phyloP scores from a whole-genome alignment of 495 filamentous ascomycete genomes.

The Penicillium roqueforti region DNA sequence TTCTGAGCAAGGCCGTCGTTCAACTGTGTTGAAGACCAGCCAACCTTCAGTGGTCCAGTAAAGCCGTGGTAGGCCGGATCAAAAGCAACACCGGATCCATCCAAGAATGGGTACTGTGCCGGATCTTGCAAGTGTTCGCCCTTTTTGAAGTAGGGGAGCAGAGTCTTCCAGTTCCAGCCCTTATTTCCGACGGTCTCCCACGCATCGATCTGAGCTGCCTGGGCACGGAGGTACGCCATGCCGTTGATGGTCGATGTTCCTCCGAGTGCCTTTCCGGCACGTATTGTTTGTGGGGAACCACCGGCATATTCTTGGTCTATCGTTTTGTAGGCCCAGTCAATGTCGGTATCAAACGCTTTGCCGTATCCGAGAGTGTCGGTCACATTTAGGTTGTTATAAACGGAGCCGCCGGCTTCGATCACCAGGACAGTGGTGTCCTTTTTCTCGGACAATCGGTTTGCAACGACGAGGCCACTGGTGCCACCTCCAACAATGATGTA shows the following conservation, averaged over 20 bases:
- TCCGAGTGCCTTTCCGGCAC: conserved; percentile 49
- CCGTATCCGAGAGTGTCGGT: conserved; percentile 39
- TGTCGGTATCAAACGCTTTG: conserved; percentile 38
- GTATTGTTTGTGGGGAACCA: conserved; percentile 30
- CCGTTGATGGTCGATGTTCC: conserved; percentile 54
- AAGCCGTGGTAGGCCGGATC: conserved; percentile 23
- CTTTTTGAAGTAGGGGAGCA: conserved; percentile 30
- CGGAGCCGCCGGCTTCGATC: conserved; percentile 53
- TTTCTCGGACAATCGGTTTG: conserved; percentile 50
- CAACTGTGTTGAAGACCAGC: conserved; percentile 19
- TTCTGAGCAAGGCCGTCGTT: conserved; percentile 22
- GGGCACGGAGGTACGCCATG: conserved; percentile 26
- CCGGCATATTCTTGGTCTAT: conserved; percentile 40
- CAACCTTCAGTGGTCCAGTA: conserved; percentile 25
- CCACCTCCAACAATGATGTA: conserved; percentile 52
- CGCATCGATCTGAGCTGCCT: conserved; percentile 23
- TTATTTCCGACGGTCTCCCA: conserved; percentile 28
- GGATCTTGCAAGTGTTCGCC: conserved; percentile 21
- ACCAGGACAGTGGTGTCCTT: conserved; percentile 44
- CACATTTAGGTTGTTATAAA: conserved; percentile 47
- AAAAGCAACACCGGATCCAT: conserved; percentile 21
- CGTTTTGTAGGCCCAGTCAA: conserved; percentile 52
- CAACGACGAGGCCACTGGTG: conserved; percentile 50
- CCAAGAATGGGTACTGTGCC: conserved; percentile 12
- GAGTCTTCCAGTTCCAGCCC: conserved; percentile 33